These are phyloP conservation scores for Scheffersomyces insectosa DNA, from an alignment of 1,139 yeast genomes.

Conservation along the genomic window DNA sequence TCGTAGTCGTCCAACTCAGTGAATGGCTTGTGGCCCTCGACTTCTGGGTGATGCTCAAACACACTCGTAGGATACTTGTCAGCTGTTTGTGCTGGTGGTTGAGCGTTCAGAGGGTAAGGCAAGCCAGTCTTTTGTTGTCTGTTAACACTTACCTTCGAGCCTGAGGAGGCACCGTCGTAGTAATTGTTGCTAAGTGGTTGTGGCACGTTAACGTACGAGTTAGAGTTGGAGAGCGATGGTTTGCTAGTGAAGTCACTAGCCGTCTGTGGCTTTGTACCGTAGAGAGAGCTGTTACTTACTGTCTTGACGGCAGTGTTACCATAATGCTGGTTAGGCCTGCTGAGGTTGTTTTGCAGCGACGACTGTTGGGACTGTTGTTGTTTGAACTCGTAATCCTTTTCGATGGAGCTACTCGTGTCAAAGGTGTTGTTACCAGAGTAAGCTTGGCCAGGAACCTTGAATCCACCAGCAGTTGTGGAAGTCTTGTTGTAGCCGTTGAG, in stretches of 20 bases:
- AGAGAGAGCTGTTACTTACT: conserved; percentile 24
- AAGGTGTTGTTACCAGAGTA: not conserved
- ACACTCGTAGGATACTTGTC: conserved; percentile 22
- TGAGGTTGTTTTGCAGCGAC: not conserved
- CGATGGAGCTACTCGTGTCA: conserved; percentile 19
- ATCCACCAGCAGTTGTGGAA: not conserved
- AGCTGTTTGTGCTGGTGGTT: conserved; percentile 3
- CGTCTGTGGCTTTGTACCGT: conserved; percentile 35
- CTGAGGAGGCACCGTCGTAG: not conserved
- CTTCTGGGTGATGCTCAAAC: conserved; percentile 48
- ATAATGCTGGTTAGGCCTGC: conserved; percentile 3
- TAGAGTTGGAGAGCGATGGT: conserved; percentile 7
- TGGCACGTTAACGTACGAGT: not conserved
- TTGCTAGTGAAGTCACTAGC: conserved; percentile 36
- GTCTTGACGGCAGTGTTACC: conserved; percentile 7
- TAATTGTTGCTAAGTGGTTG: too few species aligned
- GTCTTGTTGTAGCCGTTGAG: not conserved
- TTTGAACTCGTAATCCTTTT: conserved; percentile 32
- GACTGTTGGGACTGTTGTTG: conserved; percentile 6
- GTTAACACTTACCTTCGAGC: not conserved
- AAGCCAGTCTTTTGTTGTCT: conserved; percentile 4
- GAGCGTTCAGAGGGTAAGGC: conserved; percentile 21
- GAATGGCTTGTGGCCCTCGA: conserved; percentile 50
- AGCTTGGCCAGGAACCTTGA: not conserved
- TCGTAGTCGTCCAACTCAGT: conserved; percentile 40